Evolutionary conservation across 1,139 yeast genomes (phyloP), one percentile per base, ranked within the genome.

Genomic region (Sugiyamaella castrensis): DNA sequence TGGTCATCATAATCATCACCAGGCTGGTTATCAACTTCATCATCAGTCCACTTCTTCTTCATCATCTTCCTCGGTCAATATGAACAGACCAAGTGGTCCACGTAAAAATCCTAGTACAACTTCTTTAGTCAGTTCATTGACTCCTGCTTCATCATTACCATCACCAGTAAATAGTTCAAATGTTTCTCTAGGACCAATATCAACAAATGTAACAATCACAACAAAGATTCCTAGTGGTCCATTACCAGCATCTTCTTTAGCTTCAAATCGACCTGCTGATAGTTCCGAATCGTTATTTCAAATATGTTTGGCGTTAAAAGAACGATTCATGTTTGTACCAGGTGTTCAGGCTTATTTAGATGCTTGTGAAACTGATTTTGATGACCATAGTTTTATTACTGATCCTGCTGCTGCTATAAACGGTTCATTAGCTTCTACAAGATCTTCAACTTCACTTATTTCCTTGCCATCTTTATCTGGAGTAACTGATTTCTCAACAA

Each of bases 331-430:
- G 46, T 70, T 73, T 35, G 78, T 88, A 33, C 84, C 87, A 0
- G 92, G 87, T 29, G 76, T 91, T 74, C 77, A 76, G 40, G 84
- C 89, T 33, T 88, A 82, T 64, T 68, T 89, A 52, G 79, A 81
- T 28, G 82, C 68, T 30, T 61, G 64, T 38, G 52, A 50, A 15
- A 48, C 46, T 36, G 51, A 48, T 46, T 37, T 46, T 44, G 41
- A 55, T 36, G 43, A 52, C 41, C 70, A 71, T 56, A 67, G 75
- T 1, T 70, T 74, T n/a, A 87, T 92, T 8, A 92, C 84, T 62
- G 78, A 75, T 47, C 70, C 80, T 52, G 78, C 87, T 47, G 92
- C 84, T 61, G 82, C 82, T 58, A 92, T 85, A 68, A 11, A n/a
- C 4, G 26, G 28, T 15, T 39, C 40, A 16, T n/a, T 42, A 19